Evolutionary conservation across 768 basidiomycete genomes (phyloP), one percentile per base, ranked within the genome.

Genomic region (Auriscalpium vulgare): DNA sequence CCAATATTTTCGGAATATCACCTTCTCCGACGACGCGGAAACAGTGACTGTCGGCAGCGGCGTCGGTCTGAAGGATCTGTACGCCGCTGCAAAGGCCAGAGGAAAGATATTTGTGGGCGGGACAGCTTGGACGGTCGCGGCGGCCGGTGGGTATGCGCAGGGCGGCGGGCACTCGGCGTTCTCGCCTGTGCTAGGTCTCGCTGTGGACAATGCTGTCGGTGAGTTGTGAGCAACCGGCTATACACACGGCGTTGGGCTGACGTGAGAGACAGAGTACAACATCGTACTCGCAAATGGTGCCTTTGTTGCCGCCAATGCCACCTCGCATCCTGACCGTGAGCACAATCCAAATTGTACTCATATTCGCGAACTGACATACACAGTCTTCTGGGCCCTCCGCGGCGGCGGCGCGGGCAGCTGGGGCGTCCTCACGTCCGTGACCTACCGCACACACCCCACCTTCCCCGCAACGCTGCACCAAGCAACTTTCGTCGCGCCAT

Each of bases 391-490:
- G 40, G 40, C 40, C 13, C 13, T 43, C 13, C 40, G 62, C 4
- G 62, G 62, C 11, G 60, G 55, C 5, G 58, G 60, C 4, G 54
- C 54, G 10, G 73, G 73, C 11, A 70, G 66, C 38, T 75, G 70
- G 72, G 73, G 72, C 21, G 66, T 74, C n/a, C 66, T 74, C 44
- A 62, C 72, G 29, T 68, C 69, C 21, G 69, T 69, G 0, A 74
- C 72, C 5, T 61, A 73, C 63, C 65, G 62, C 34, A 70, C 71
- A 0, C 70, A 60, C 65, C 70, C 72, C 8, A 70, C 66, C 35
- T 73, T 74, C 59, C 63, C 68, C 37, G 63, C 51, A 10, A 62
- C 68, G 17, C 14, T 63, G 16, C 65, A 66, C 43, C 29, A 46
- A 13, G 48, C 65, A 10, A 44, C 45, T n/a, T 56, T 71, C 56